These are phyloP conservation scores for Thermomucor indicae-seudaticae DNA, from an alignment of 371 early-diverging fungal species.

Conservation along the genomic window DNA sequence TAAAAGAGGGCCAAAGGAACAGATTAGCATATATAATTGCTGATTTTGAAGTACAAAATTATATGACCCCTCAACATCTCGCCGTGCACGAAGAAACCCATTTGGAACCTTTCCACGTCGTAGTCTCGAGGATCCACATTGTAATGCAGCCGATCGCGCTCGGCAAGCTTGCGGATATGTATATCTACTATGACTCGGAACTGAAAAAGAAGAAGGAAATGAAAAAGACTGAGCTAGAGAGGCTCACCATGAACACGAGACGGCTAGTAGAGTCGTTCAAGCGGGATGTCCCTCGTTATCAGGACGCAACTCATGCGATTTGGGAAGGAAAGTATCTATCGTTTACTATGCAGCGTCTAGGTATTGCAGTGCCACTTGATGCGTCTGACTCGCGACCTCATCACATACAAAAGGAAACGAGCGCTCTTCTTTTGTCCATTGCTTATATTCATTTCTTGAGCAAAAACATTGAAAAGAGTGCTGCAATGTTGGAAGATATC, in stretches of 20 bases:
- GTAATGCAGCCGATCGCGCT: slow-evolving; percentile 79
- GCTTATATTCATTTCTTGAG: slow-evolving; percentile 55
- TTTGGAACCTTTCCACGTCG: slow-evolving; percentile 47
- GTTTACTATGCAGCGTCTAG: slow-evolving; percentile 53
- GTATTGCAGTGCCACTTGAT: slow-evolving; percentile 68
- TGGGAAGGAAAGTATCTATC: slow-evolving; percentile 53
- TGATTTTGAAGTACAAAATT: slow-evolving; percentile 65
- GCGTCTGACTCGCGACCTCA: slow-evolving; percentile 1
- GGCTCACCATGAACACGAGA: slow-evolving; percentile 64
- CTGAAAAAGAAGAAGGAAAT: slow-evolving; percentile 56
- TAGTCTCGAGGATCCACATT: slow-evolving; percentile 59
- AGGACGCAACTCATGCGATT: slow-evolving; percentile 47
- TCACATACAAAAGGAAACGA: slow-evolving; percentile 12
- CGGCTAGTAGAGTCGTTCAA: slow-evolving; percentile 64
- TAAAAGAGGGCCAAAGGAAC: slow-evolving; percentile 39
- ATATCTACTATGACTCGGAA: slow-evolving; percentile 66
- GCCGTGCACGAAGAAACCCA: slow-evolving; percentile 4
- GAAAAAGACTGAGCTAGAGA: slow-evolving; percentile 53
- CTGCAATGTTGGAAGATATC: slow-evolving; percentile 55
- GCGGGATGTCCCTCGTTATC: slow-evolving; percentile 38
- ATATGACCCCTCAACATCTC: slow-evolving; percentile 1
- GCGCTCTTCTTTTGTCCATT: slow-evolving; percentile 64
- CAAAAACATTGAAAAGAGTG: slow-evolving; percentile 55
- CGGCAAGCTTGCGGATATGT: slow-evolving; percentile 64
- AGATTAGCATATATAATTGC: slow-evolving; percentile 70